A percentile compares a stretch with the other conserved stretches of the same genome.
Conservation (phyloP, 495 filamentous ascomycete species). For the Chaetomium tenue region DNA sequence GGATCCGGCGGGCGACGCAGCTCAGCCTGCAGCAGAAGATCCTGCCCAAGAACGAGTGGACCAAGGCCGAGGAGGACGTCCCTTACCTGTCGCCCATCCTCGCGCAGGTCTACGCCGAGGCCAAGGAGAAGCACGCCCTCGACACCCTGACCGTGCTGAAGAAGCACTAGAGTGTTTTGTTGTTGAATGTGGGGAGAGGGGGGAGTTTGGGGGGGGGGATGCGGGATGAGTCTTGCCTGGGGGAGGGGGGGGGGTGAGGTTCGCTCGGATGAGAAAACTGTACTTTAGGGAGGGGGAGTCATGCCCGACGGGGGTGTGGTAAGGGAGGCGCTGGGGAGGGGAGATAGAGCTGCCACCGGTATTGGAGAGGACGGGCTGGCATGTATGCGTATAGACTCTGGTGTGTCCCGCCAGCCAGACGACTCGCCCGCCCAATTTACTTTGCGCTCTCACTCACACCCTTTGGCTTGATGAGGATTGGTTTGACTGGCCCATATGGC, state of each 20-base stretch:
- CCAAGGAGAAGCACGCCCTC: conserved; percentile 74
- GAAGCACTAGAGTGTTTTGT: conserved; percentile 50
- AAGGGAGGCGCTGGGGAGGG: conserved; percentile 1
- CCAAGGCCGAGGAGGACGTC: conserved; percentile 48
- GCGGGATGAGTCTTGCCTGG: background rate
- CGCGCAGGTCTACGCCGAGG: conserved; percentile 60
- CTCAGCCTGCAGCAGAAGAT: conserved; percentile 70
- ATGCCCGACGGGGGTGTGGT: background rate
- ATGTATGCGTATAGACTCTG: conserved; percentile 28
- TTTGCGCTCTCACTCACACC: background rate
- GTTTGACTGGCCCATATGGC: background rate
- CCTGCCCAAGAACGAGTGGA: conserved; percentile 79
- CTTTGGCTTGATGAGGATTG: background rate
- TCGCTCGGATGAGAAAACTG: conserved; percentile 9
- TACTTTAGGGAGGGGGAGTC: conserved; percentile 15
- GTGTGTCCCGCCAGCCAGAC: conserved; percentile 15
- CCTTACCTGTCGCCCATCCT: conserved; percentile 38
- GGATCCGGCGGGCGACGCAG: conserved; percentile 92
- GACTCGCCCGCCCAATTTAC: conserved; percentile 14
- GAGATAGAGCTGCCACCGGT: conserved; percentile 4
- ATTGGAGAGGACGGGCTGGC: conserved; percentile 1
- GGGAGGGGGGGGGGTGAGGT: background rate
- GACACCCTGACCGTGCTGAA: conserved; percentile 72
- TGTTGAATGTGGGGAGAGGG: too few species aligned
- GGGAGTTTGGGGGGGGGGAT: too few species aligned